A percentile compares a stretch with the other conserved stretches of the same genome.
phyloP scores from a whole-genome alignment of 2,329 filamentous ascomycete species.

The Metarhizium anisopliae region DNA sequence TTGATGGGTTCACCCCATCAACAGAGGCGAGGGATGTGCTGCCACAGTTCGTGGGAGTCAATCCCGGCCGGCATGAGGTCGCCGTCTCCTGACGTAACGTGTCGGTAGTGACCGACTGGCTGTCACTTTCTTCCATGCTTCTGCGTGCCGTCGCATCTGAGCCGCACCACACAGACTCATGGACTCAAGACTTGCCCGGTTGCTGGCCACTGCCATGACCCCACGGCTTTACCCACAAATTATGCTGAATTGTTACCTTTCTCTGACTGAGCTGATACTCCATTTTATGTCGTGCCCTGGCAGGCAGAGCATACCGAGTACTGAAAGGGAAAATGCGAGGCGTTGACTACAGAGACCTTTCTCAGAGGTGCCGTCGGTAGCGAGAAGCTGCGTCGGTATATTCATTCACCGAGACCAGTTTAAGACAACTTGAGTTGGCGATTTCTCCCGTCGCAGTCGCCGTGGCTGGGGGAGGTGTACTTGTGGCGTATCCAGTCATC shows the following conservation, averaged over 20 bases:
- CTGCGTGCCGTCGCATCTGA: constrained; percentile 5
- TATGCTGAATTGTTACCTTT: not conserved
- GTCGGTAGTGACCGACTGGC: constrained; percentile 5
- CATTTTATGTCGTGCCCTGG: not conserved
- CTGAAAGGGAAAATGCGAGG: not conserved
- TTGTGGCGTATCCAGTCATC: not conserved
- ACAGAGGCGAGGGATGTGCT: not conserved
- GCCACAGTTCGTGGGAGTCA: not conserved
- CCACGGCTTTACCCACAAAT: not conserved
- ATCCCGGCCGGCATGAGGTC: not conserved
- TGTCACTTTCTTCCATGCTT: not conserved
- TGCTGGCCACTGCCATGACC: not conserved
- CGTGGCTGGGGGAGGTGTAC: not conserved
- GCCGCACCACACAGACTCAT: not conserved
- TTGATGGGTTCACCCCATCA: not conserved
- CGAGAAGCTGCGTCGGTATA: not conserved
- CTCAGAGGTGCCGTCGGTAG: not conserved
- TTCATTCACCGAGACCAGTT: not conserved
- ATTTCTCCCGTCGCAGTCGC: not conserved
- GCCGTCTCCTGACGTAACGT: constrained; percentile 7
- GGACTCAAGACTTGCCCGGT: not conserved
- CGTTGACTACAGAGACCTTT: not conserved
- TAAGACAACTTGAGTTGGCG: not conserved
- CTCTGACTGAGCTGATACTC: not conserved
- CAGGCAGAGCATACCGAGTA: not conserved